phyloP scores from a whole-genome alignment of 2,329 filamentous ascomycete genomes.

The Penicillium sp. region DNA sequence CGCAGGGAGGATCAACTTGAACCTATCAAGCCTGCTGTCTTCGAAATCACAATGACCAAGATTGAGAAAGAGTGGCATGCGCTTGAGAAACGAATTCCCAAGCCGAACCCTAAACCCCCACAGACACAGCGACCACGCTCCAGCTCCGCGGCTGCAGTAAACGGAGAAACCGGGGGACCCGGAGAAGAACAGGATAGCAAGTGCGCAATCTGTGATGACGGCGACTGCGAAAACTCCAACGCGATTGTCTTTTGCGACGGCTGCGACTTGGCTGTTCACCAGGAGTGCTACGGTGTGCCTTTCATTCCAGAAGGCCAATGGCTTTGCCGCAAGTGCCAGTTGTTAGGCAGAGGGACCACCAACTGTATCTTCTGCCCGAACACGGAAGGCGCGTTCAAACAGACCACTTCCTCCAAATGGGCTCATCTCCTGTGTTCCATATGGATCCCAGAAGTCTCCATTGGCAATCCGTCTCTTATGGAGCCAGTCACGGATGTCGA shows the following conservation, averaged over 20 bases:
- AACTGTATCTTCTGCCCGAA: conserved; percentile 99
- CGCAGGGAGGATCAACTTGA: conserved; percentile 73
- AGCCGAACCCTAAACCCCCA: conserved; percentile 92
- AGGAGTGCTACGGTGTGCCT: conserved; percentile 97
- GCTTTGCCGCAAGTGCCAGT: conserved; percentile 94
- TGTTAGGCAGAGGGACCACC: conserved; percentile 86
- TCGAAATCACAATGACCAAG: conserved; percentile 97
- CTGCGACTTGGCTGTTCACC: conserved; percentile 94
- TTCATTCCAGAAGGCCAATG: conserved; percentile 99
- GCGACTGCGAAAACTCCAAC: conserved; percentile 99
- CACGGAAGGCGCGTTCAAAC: conserved; percentile 95
- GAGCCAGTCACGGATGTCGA: conserved; percentile 97
- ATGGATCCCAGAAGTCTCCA: conserved; percentile 96
- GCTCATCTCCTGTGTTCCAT: conserved; percentile 93
- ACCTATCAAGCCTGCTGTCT: conserved; percentile 84
- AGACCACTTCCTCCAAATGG: conserved; percentile 95
- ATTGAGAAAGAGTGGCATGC: conserved; percentile 99
- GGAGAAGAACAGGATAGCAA: conserved; percentile 96
- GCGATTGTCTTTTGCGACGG: conserved; percentile 99
- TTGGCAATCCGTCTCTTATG: conserved; percentile 96
- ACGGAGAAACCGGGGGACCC: conserved; percentile 75
- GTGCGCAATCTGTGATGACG: conserved; percentile 96
- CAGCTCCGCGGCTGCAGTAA: conserved; percentile 90
- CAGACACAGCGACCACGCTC: conserved; percentile 91
- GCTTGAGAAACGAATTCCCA: conserved; percentile 92